A percentile compares a stretch with the other conserved stretches of the same genome.
Evolutionary conservation across 257 asterid species (phyloP).

Genomic region (Rubia yunnanensis): DNA sequence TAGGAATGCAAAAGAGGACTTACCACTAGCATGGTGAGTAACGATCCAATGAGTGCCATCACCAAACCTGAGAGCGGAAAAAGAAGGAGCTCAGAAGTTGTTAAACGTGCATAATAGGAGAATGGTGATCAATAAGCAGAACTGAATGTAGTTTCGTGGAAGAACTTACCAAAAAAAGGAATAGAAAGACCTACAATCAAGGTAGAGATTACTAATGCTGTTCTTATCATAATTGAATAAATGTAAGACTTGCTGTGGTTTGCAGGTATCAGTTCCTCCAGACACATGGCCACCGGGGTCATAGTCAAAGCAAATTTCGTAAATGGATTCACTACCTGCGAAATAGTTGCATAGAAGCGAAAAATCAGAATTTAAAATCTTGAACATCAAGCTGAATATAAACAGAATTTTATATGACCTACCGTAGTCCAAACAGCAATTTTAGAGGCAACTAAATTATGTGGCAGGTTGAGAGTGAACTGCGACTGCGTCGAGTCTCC

Average conservation of each 20-base stretch:
- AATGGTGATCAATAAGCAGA: background rate
- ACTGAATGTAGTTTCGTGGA: too few species aligned
- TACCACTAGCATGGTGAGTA: constrained; percentile 90
- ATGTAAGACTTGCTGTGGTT: constrained; percentile 39
- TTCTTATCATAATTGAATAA: constrained; percentile 62
- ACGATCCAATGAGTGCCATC: constrained; percentile 82
- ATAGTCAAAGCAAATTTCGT: constrained; percentile 93
- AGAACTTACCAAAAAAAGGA: constrained; percentile 73
- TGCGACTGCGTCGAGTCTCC: constrained; percentile 77
- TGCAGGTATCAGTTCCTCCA: constrained; percentile 79
- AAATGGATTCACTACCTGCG: constrained; percentile 93
- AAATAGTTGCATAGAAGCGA: constrained; percentile 5
- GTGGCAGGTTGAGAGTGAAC: constrained; percentile 92
- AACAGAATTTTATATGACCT: constrained; percentile 15
- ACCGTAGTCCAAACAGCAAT: constrained; percentile 96
- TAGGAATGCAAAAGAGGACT: constrained; percentile 13
- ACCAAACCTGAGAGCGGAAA: constrained; percentile 49
- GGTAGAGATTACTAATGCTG: constrained; percentile 69
- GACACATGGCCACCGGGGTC: constrained; percentile 88
- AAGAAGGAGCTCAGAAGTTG: background rate
- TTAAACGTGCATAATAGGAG: background rate
- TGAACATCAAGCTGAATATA: background rate
- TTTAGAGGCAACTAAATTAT: constrained; percentile 62
- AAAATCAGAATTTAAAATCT: constrained; percentile 4
- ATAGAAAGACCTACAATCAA: constrained; percentile 60